Conservation (phyloP, 371 early-diverging fungal species). For the Entomophthora muscae region DNA sequence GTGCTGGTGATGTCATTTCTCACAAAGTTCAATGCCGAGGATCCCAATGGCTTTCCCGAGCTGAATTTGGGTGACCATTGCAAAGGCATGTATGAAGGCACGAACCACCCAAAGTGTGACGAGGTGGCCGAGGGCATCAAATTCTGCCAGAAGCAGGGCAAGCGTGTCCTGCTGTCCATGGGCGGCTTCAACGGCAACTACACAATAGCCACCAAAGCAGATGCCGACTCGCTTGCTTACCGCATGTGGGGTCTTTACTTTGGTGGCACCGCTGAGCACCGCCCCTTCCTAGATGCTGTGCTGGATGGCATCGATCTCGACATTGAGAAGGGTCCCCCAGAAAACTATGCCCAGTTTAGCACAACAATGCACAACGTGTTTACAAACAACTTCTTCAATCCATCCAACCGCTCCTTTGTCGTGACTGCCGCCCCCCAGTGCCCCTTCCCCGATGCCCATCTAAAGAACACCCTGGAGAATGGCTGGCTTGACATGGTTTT, state of each 20-base stretch:
- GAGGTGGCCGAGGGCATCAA: constrained; percentile 37
- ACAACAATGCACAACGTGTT: constrained; percentile 24
- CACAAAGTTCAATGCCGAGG: constrained; percentile 30
- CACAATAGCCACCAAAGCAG: constrained; percentile 24
- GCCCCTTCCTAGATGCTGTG: constrained; percentile 39
- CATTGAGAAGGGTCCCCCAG: constrained; percentile 36
- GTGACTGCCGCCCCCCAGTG: constrained; percentile 58
- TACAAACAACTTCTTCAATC: constrained; percentile 15
- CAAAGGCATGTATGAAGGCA: constrained; percentile 24
- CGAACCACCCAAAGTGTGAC: constrained; percentile 30
- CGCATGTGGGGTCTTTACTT: constrained; percentile 42
- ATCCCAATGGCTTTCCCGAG: constrained; percentile 18
- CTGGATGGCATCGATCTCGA: constrained; percentile 57
- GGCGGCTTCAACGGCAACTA: constrained; percentile 54
- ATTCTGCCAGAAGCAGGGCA: constrained; percentile 40
- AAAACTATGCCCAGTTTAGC: constrained; percentile 27
- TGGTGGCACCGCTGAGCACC: constrained; percentile 22
- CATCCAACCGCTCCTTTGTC: constrained; percentile 25
- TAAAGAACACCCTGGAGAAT: constrained; percentile 12
- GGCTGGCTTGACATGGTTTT: constrained; percentile 25
- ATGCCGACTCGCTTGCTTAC: constrained; percentile 31
- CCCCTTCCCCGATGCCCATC: constrained; percentile 30
- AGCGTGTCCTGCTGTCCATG: constrained; percentile 37
- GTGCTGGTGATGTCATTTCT: constrained; percentile 38
- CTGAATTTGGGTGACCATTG: constrained; percentile 45